These are phyloP conservation scores for Coemansia sp. DNA, from an alignment of 192 early-diverging fungal genomes.

Conservation along the genomic window DNA sequence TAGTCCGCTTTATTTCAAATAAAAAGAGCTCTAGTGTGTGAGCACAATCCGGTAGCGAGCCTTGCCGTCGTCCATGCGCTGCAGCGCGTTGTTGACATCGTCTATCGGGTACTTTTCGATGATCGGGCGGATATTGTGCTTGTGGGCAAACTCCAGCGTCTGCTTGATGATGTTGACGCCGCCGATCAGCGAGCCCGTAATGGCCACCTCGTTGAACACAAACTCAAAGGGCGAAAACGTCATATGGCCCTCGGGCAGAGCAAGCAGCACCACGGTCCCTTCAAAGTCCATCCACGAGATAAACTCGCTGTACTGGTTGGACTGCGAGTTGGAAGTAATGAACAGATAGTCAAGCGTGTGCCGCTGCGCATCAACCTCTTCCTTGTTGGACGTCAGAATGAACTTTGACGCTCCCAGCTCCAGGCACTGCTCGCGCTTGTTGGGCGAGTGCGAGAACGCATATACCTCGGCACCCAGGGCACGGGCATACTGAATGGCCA, in stretches of 20 bases:
- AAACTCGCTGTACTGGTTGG: constrained; percentile 52
- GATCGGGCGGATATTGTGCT: constrained; percentile 62
- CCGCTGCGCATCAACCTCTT: constrained; percentile 19
- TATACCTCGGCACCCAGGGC: constrained; percentile 54
- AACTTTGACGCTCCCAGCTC: constrained; percentile 61
- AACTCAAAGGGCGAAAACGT: constrained; percentile 47
- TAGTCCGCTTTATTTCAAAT: constrained; percentile 11
- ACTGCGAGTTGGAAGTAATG: constrained; percentile 24
- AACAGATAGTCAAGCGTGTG: constrained; percentile 37
- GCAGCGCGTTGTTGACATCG: constrained; percentile 62
- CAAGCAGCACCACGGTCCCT: constrained; percentile 66
- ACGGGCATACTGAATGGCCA: constrained; percentile 64
- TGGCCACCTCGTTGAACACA: constrained; percentile 49
- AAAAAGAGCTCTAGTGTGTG: constrained; percentile 10
- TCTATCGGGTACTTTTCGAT: constrained; percentile 64
- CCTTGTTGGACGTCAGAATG: constrained; percentile 31
- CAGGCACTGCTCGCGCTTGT: constrained; percentile 56
- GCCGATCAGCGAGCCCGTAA: constrained; percentile 70
- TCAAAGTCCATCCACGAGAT: constrained; percentile 55
- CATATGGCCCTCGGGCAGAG: constrained; percentile 60
- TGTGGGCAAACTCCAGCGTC: constrained; percentile 66
- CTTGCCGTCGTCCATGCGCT: constrained; percentile 60
- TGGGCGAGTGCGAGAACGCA: constrained; percentile 58
- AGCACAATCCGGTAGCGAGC: constrained; percentile 72
- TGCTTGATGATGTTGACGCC: constrained; percentile 56